Percentiles rank a stretch among this genome's conserved stretches.
These are phyloP conservation scores for Punica granatum DNA, from an alignment of 345 rosid species.

Conservation along the genomic window DNA sequence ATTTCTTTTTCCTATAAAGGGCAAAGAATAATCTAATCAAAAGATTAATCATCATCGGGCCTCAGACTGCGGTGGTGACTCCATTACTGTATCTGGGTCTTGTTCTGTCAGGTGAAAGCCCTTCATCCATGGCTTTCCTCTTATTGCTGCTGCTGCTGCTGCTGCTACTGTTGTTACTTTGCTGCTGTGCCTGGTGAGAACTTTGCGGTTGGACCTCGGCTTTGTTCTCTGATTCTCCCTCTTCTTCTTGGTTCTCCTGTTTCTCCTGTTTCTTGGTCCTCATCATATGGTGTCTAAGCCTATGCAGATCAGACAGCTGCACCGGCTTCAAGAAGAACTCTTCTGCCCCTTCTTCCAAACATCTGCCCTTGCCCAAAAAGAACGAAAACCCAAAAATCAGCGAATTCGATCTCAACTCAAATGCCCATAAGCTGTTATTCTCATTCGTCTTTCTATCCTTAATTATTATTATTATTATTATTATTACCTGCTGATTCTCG, in stretches of 20 bases:
- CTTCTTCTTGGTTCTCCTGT: conserved; percentile 1
- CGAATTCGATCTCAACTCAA: background rate
- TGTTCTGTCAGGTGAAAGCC: conserved; percentile 40
- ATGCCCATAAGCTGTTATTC: background rate
- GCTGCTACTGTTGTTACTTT: conserved; percentile 1
- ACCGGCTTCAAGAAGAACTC: conserved; percentile 69
- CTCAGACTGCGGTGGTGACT: conserved; percentile 27
- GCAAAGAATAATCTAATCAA: background rate
- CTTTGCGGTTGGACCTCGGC: background rate
- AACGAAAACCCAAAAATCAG: background rate
- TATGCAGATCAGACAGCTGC: conserved; percentile 38
- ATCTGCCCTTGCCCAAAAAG: conserved; percentile 24
- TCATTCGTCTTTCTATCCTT: background rate
- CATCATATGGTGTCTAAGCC: conserved; percentile 49
- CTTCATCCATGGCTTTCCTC: conserved; percentile 57
- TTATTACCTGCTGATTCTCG: conserved; percentile 52
- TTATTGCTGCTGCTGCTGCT: conserved; percentile 18
- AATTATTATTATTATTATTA: no score
- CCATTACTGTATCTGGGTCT: conserved; percentile 40
- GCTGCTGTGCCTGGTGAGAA: conserved; percentile 7
- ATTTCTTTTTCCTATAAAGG: background rate
- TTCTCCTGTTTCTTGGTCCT: conserved; percentile 23
- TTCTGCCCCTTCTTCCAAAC: conserved; percentile 72
- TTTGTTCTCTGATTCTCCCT: conserved; percentile 6
- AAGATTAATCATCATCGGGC: background rate